phyloP scores from a whole-genome alignment of 1,284 basidiomycete species.

The Nidula niveotomentosa region DNA sequence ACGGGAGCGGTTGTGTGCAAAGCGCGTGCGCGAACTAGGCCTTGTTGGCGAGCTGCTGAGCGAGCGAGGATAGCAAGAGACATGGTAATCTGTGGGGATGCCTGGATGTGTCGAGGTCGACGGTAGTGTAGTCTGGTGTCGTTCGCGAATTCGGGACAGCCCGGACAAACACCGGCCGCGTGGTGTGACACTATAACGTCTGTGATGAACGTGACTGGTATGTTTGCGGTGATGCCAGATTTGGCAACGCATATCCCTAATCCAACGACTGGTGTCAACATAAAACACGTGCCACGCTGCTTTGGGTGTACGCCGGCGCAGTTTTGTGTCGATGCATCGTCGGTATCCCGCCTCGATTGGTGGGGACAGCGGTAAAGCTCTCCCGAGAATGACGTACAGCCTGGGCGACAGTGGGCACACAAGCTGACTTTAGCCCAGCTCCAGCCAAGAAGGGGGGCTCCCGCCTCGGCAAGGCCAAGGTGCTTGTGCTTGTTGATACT shows the following conservation, averaged over 20 bases:
- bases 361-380: too few relatives aligned
- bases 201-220: too few relatives aligned
- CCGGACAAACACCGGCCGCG: too few relatives aligned
- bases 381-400: background rate
- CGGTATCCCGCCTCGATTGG: too few relatives aligned
- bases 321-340: too few relatives aligned
- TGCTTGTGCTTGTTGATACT: background rate
- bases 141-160: too few relatives aligned
- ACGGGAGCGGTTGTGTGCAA: constrained; percentile 34
- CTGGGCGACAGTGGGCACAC: background rate
- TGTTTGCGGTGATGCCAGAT: too few relatives aligned
- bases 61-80: constrained; percentile 31
- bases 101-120: background rate
- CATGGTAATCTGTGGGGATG: constrained; percentile 8
- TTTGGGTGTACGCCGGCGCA: too few relatives aligned
- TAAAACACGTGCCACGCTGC: too few relatives aligned
- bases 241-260: too few relatives aligned
- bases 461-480: background rate
- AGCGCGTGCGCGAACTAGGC: constrained; percentile 28
- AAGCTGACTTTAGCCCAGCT: background rate
- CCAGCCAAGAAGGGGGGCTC: background rate
- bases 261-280: too few relatives aligned
- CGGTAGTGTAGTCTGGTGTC: background rate
- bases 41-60: constrained; percentile 37
- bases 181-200: too few relatives aligned